A percentile compares a stretch with the other conserved stretches of the same genome.
Conservation (phyloP, 225 moss, liverwort and hornwort genomes). For the Physcomitrellopsis africana region DNA sequence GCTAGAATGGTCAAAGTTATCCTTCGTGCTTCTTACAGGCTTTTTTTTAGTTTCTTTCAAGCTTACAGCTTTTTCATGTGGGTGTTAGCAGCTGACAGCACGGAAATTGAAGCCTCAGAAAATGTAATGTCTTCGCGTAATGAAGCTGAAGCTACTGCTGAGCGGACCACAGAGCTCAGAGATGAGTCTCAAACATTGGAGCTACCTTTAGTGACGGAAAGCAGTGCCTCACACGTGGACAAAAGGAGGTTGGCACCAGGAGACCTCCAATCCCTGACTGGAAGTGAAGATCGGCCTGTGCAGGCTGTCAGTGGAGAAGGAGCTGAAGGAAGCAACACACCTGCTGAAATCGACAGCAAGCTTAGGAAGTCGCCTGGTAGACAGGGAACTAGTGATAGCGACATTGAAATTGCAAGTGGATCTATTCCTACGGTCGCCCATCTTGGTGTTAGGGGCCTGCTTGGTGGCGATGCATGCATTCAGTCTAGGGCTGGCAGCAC, state of each 20-base stretch:
- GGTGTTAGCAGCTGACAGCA: slow-evolving; percentile 35
- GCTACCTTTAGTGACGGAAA: slow-evolving; percentile 47
- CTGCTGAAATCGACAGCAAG: slow-evolving; percentile 49
- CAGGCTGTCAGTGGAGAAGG: slow-evolving; percentile 53
- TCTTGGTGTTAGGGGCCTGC: slow-evolving; percentile 43
- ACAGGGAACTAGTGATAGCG: slow-evolving; percentile 54
- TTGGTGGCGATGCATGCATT: slow-evolving; percentile 38
- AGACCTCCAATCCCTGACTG: slow-evolving; percentile 45
- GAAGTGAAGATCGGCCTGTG: slow-evolving; percentile 47
- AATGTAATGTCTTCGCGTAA: slow-evolving; percentile 51
- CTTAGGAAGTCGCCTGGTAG: slow-evolving; percentile 41
- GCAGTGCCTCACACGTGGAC: slow-evolving; percentile 60
- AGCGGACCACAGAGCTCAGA: slow-evolving; percentile 35
- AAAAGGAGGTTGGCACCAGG: slow-evolving; percentile 44
- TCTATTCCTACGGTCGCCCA: slow-evolving; percentile 40
- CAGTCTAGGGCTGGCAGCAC: slow-evolving; percentile 63
- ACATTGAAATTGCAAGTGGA: slow-evolving; percentile 55
- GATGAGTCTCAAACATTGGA: slow-evolving; percentile 37
- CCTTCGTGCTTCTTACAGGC: background rate
- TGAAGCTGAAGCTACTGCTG: slow-evolving; percentile 32
- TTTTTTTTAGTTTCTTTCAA: slow-evolving; percentile 12
- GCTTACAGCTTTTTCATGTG: slow-evolving; percentile 9
- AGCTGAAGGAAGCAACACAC: slow-evolving; percentile 56
- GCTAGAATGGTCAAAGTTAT: background rate
- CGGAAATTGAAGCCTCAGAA: slow-evolving; percentile 33